Base-by-base conservation (phyloP, 2,329 filamentous ascomycete genomes). In the Fusarium sp. region DNA sequence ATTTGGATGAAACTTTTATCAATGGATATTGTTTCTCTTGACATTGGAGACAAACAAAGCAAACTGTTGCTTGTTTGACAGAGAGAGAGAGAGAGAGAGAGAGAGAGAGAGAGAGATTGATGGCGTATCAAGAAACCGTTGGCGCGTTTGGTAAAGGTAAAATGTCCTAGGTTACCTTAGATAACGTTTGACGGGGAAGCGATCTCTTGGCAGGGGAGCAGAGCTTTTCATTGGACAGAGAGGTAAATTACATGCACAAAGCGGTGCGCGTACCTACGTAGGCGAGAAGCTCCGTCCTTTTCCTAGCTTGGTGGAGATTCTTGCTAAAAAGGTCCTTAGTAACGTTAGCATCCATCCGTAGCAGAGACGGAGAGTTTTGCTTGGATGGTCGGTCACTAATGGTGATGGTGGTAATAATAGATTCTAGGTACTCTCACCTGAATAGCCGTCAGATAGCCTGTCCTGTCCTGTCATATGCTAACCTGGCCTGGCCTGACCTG, bases 131-230 rank as follows among this genome's bases (percentile, higher is more conserved):
- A 52, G 32, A 9, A 46, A 17, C 41, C 41, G 43, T 44, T 19
- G 38, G 33, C 19, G 25, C 19, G 37, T 19, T 19, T 4, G 8
- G 23, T 33, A 50, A 19, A 19, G 8, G 23, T 33, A 63, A 42
- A 14, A 36, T 21, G 42, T 50, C 31, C 19, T 19, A 19, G n/a
- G n/a, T n/a, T n/a, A n/a, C n/a, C 19, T 4, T 19, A 19, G 19
- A 3, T 19, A 19, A 19, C 19, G 19, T 19, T 42, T 49, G 42
- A 23, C 17, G 11, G 14, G 47, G 37, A 27, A 43, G 14, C 43
- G 41, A 53, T 53, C 29, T 54, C 66, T 69, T 69, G 64, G 64
- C 66, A 69, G 66, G 65, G 66, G 57, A 55, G 6, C 7, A 39
- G 9, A 8, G 17, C 4, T 13, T 35, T 6, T 42, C 11, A 65